Percentiles rank a stretch among this genome's conserved stretches.
These are phyloP conservation scores for Dryas drummondii DNA, from an alignment of 306 rosid genomes.

Conservation along the genomic window DNA sequence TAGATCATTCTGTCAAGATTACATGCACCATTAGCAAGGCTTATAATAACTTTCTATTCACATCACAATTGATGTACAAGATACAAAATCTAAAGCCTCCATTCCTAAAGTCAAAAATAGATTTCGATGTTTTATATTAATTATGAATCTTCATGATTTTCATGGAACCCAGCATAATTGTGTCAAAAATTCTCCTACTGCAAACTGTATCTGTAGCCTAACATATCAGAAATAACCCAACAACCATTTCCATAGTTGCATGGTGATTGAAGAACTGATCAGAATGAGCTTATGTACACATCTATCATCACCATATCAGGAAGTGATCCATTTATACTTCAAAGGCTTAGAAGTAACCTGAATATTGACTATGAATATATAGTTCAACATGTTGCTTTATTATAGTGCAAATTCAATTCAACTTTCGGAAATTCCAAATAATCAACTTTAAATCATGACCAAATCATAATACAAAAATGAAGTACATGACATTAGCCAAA, in stretches of 20 bases:
- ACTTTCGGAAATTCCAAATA: background rate
- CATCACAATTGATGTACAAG: background rate
- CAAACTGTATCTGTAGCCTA: background rate
- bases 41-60: background rate
- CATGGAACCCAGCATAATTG: background rate
- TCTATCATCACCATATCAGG: background rate
- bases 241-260: background rate
- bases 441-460: background rate
- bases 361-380: background rate
- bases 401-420: background rate
- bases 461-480: background rate
- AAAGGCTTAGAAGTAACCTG: background rate
- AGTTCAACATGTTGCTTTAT: background rate
- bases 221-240: background rate
- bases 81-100: background rate
- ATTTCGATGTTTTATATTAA: background rate
- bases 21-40: background rate
- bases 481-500: background rate
- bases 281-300: background rate
- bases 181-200: background rate
- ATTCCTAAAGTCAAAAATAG: background rate
- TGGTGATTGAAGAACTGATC: background rate
- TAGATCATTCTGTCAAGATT: too few species aligned
- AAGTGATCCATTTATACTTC: background rate
- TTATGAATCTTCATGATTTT: background rate